phyloP scores from a whole-genome alignment of 768 basidiomycete species.

The Tulasnella sp. region DNA sequence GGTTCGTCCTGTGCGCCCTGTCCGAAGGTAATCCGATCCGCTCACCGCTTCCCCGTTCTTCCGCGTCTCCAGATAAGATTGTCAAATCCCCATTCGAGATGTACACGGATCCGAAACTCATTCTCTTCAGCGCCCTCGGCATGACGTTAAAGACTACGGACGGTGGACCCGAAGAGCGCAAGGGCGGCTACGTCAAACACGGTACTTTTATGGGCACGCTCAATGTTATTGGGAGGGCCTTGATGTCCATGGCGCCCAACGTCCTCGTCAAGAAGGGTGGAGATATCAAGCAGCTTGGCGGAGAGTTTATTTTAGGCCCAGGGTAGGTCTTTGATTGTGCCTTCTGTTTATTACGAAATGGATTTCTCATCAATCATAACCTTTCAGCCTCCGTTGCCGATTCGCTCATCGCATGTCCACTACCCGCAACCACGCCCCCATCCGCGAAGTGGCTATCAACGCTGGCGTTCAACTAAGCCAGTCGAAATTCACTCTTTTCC shows the following conservation, averaged over 20 bases:
- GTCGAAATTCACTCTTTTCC: not conserved
- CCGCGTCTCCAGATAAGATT: constrained; percentile 47
- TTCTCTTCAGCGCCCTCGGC: constrained; percentile 68
- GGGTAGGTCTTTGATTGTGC: constrained; percentile 44
- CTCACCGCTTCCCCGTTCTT: constrained; percentile 10
- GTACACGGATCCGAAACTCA: constrained; percentile 73
- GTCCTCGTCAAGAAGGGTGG: constrained; percentile 73
- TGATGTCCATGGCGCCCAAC: constrained; percentile 61
- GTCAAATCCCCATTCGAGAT: constrained; percentile 68
- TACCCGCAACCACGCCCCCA: constrained; percentile 68
- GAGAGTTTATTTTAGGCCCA: constrained; percentile 77
- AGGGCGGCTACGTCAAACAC: constrained; percentile 62
- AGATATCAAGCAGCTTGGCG: constrained; percentile 74
- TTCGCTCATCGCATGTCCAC: constrained; percentile 85
- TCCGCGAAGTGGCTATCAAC: constrained; percentile 61
- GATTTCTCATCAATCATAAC: not conserved
- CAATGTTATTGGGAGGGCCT: constrained; percentile 66
- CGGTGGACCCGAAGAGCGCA: constrained; percentile 44
- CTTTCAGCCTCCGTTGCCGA: constrained; percentile 54
- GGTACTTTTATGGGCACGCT: constrained; percentile 63
- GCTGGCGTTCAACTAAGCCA: constrained; percentile 44
- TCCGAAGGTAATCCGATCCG: not conserved
- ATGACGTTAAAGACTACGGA: constrained; percentile 57
- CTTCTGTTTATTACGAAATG: constrained; percentile 37
- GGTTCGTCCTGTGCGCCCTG: constrained; percentile 42